phyloP scores from a whole-genome alignment of 2,329 filamentous ascomycete species.

The Bipolaris oryzae region DNA sequence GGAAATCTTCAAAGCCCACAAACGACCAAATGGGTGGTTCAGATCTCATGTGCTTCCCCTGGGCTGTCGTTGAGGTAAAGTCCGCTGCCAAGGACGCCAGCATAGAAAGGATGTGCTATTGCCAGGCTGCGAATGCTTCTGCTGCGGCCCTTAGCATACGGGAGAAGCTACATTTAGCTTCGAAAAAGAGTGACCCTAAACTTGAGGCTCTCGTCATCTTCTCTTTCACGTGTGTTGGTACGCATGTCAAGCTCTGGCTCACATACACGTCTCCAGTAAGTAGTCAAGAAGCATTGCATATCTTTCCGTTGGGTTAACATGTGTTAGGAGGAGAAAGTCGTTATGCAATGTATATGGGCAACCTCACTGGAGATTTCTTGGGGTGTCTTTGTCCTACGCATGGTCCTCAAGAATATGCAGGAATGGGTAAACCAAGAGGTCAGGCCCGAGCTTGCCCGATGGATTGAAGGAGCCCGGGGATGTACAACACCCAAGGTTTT shows the following conservation, averaged over 20 bases:
- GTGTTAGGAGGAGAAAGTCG: not conserved
- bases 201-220: conserved; percentile 15
- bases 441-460: not conserved
- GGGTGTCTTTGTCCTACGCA: conserved; percentile 19
- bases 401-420: conserved; percentile 17
- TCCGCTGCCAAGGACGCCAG: not conserved
- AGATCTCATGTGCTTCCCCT: conserved; percentile 22
- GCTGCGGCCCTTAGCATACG: conserved; percentile 14
- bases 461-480: not conserved
- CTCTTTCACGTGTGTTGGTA: conserved; percentile 22
- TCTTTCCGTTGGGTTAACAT: not conserved
- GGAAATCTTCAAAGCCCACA: not conserved
- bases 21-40: not conserved
- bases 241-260: conserved; percentile 22
- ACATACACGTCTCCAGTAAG: conserved; percentile 15
- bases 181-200: not conserved
- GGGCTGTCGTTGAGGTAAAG: conserved; percentile 23
- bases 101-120: conserved; percentile 16
- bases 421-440: conserved; percentile 15
- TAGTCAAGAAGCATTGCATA: not conserved
- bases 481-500: not conserved
- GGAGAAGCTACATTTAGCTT: conserved; percentile 4
- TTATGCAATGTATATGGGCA: conserved; percentile 24
- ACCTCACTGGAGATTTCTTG: conserved; percentile 23
- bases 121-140: conserved; percentile 25